Evolutionary conservation across 2,329 filamentous ascomycete species (phyloP).

Genomic region (Fusarium hainanense): DNA sequence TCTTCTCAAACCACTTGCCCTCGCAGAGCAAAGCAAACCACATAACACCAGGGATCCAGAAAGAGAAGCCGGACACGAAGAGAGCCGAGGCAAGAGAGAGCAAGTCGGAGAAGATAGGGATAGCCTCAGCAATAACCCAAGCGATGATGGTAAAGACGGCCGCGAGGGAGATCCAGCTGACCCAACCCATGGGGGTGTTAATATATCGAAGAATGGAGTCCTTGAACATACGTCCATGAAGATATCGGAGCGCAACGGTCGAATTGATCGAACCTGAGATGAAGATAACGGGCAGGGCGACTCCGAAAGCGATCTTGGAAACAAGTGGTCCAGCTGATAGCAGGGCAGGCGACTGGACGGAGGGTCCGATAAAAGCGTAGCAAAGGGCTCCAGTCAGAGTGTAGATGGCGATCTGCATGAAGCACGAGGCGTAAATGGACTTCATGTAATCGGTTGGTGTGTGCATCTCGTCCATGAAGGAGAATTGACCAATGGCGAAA

Average conservation of each 20-base stretch:
- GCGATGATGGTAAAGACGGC: slow-evolving; percentile 33
- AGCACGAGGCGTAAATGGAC: slow-evolving; percentile 71
- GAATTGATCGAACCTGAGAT: slow-evolving; percentile 39
- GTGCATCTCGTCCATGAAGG: slow-evolving; percentile 42
- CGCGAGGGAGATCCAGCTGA: slow-evolving; percentile 32
- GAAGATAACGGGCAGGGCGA: slow-evolving; percentile 68
- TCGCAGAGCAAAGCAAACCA: slow-evolving; percentile 35
- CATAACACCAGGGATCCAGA: slow-evolving; percentile 37
- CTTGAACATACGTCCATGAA: slow-evolving; percentile 39
- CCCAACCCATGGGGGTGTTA: slow-evolving; percentile 35
- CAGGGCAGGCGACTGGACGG: slow-evolving; percentile 74
- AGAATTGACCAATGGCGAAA: slow-evolving; percentile 39
- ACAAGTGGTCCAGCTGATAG: slow-evolving; percentile 69
- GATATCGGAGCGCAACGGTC: slow-evolving; percentile 34
- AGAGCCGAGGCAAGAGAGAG: slow-evolving; percentile 33
- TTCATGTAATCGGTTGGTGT: slow-evolving; percentile 51
- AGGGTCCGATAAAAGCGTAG: slow-evolving; percentile 74
- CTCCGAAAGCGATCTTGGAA: slow-evolving; percentile 75
- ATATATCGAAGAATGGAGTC: slow-evolving; percentile 34
- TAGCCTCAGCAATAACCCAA: slow-evolving; percentile 37
- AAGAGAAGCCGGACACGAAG: slow-evolving; percentile 35
- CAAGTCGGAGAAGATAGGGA: slow-evolving; percentile 37
- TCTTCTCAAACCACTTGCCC: slow-evolving; percentile 35
- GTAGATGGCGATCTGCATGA: slow-evolving; percentile 72
- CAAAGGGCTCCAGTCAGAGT: slow-evolving; percentile 73